Base-by-base conservation (phyloP, 768 basidiomycete genomes). In the Steccherinum ochraceum region DNA sequence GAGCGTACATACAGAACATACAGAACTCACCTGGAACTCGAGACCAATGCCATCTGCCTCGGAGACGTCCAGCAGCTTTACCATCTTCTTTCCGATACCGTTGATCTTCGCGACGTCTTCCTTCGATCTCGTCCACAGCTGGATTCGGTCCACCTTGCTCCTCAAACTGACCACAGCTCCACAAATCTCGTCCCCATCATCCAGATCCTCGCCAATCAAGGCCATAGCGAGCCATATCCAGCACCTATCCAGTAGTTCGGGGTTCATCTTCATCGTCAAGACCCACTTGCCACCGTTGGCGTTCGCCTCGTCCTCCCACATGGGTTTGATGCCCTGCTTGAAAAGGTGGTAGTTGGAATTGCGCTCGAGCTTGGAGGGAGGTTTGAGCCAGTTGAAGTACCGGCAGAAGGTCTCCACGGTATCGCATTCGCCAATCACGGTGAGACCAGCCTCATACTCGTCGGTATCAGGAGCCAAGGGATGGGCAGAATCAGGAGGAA, bases 251-350 rank as follows among this genome's bases (percentile, higher is more conserved):
- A 95, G 71, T 58, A 93, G 65, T 44, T 69, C 67, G 2, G 89
- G 82, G 56, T 85, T 88, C 59, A 86, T 84, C 73, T 87, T 86
- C 85, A 95, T 91, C 60, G 91, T 91, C 51, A 97, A 67, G 18
- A 93, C 91, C 93, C 93, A 96, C 70, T 93, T 94, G 27, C 93
- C 93, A 18, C 93, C 93, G 48, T 85, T 79, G 21, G 89, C 87
- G 61, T 96, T 96, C 49, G 91, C 89, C 24, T 80, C 80, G 65
- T 95, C 93, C 70, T 95, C 93, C 93, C 93, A 96, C 93, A 96
- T 95, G 12, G 91, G 91, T 63, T 92, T 91, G 73, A 93, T 93
- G 16, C 89, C 89, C 19, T 81, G 76, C 70, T 95, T 95, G 80
- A 97, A 96, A 50, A 97, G 77, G 64, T 97, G 93, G 60, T 95